Evolutionary conservation across 75 land plant genomes (phyloP).

Genomic region (Picea sitchensis): DNA sequence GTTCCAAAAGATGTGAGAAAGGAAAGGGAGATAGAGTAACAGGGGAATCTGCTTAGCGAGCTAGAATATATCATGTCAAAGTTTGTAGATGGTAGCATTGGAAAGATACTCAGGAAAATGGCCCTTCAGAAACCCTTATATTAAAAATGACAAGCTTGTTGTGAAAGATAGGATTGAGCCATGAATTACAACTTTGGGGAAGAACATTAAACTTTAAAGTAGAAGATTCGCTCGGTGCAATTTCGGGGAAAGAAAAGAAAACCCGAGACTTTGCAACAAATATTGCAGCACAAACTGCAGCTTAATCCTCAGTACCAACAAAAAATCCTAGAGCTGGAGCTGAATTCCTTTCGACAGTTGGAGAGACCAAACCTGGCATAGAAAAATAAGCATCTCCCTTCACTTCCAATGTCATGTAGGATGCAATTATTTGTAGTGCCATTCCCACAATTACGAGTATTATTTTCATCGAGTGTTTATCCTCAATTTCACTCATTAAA

Average conservation of each 20-base stretch:
- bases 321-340: conserved; percentile 17
- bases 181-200: conserved; percentile 81
- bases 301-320: conserved; percentile 10
- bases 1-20: conserved; percentile 80
- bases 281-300: conserved; percentile 93
- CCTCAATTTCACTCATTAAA: background rate
- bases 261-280: conserved; percentile 92
- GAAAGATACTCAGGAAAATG: conserved; percentile 72
- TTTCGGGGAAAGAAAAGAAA: conserved; percentile 93
- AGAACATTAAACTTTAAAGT: conserved; percentile 91
- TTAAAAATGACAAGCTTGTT: conserved; percentile 77
- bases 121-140: conserved; percentile 82
- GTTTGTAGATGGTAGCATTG: conserved; percentile 88
- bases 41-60: conserved; percentile 79
- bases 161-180: conserved; percentile 81
- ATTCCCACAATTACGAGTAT: too few relatives aligned
- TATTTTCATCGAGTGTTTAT: background rate
- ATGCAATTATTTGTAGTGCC: background rate
- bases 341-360: background rate
- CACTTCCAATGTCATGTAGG: background rate
- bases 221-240: conserved; percentile 83
- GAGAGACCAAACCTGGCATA: conserved; percentile 30
- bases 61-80: conserved; percentile 79
- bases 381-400: conserved; percentile 43
- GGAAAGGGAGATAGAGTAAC: conserved; percentile 88